Evolutionary conservation across 352 stramenopile genomes (phyloP), one percentile per base, ranked within the genome.

Genomic region (Thalassiosira allenii): DNA sequence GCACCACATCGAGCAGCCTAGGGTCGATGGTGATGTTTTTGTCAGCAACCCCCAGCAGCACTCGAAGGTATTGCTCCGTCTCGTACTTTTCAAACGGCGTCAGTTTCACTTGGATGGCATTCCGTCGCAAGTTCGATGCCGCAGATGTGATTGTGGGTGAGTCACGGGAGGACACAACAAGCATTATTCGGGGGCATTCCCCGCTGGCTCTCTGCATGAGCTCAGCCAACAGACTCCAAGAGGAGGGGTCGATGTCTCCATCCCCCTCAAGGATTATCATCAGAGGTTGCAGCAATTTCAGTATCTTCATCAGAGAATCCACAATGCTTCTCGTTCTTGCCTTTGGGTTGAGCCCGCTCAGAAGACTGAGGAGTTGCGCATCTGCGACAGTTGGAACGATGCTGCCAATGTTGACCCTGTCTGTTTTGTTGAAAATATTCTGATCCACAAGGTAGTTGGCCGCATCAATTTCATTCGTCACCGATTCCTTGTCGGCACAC

Each of bases 401-500:
- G 23, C 67, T 84, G 20, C 79, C 79, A 57, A 87, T 79, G 33
- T 83, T 87, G 22, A 87, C 67, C 72, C 74, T 64, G 70, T 87
- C 79, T 33, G 79, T 84, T 70, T 84, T 87, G 58, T 83, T 83
- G 23, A 87, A 83, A 62, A 87, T 71, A 59, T 84, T 81, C 51
- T 78, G 29, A 61, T 72, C 52, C 5, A 87, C 68, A 0, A 87
- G 59, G 49, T 74, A 82, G 52, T 81, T 75, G 17, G 64, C 75
- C 53, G 79, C 79, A 14, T 22, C 23, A 52, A 75, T 64, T 71
- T 87, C 79, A 49, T 80, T 83, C 41, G 75, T 68, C 0, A 81
- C 44, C 29, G 56, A 54, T 17, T 53, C 51, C 40, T 29, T 41
- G 3, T 33, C 5, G 17, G 74, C 79, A 59, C 75, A 83, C 53